Evolutionary conservation across 2,329 filamentous ascomycete species (phyloP).

Genomic region (Colletotrichum euphorbiae): DNA sequence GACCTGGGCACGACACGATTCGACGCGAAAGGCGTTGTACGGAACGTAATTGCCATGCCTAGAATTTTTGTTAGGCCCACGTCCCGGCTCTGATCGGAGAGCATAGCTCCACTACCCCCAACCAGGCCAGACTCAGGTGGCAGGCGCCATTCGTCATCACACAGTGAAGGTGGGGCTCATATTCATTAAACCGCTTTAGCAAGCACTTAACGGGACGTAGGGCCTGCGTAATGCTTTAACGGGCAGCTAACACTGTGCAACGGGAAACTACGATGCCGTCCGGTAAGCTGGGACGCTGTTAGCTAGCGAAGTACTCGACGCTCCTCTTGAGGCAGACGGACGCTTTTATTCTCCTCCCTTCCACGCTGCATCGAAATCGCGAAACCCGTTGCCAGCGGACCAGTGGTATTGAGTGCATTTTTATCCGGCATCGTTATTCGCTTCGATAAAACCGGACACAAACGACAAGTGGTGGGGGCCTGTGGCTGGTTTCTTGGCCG

Average conservation of each 20-base stretch:
- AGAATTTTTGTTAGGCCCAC: slow-evolving; percentile 25
- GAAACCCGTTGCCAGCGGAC: slow-evolving; percentile 10
- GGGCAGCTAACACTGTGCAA: slow-evolving; percentile 21
- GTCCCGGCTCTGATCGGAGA: slow-evolving; percentile 8
- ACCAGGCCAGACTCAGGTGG: not conserved
- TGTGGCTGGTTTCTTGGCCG: not conserved
- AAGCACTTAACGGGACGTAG: slow-evolving; percentile 25
- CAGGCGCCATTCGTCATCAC: slow-evolving; percentile 37
- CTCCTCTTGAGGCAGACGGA: not conserved
- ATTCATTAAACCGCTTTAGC: slow-evolving; percentile 32
- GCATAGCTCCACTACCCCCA: slow-evolving; percentile 7
- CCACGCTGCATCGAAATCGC: slow-evolving; percentile 27
- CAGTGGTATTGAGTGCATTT: slow-evolving; percentile 20
- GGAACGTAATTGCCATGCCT: not conserved
- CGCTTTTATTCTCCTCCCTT: slow-evolving; percentile 34
- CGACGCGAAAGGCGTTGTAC: slow-evolving; percentile 9
- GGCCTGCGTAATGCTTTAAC: slow-evolving; percentile 30
- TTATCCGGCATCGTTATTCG: slow-evolving; percentile 16
- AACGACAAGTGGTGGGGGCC: not conserved
- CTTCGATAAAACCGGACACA: slow-evolving; percentile 3
- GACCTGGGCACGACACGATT: slow-evolving; percentile 5
- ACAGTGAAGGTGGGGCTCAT: slow-evolving; percentile 30
- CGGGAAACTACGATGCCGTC: slow-evolving; percentile 5
- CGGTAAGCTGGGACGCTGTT: slow-evolving; percentile 11
- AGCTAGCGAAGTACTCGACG: slow-evolving; percentile 26